A percentile compares a stretch with the other conserved stretches of the same genome.
phyloP scores from a whole-genome alignment of 306 rosid species.

The Pterocarpus santalinus region DNA sequence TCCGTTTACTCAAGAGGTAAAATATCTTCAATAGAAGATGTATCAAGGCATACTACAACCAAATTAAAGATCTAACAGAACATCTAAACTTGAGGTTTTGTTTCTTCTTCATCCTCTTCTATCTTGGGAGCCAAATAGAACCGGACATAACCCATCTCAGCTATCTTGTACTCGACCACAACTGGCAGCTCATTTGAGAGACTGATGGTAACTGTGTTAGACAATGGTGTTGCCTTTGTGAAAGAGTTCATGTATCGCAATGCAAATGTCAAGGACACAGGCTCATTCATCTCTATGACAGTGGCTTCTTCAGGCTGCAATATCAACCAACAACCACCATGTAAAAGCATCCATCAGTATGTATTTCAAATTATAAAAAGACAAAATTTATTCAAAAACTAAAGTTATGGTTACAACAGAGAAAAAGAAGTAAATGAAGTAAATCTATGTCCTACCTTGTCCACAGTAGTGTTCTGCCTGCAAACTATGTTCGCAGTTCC shows the following conservation, averaged over 20 bases:
- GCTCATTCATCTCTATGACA: slow-evolving; percentile 82
- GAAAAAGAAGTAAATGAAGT: neutral
- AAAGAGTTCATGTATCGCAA: slow-evolving; percentile 94
- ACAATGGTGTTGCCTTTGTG: slow-evolving; percentile 88
- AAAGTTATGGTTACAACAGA: neutral
- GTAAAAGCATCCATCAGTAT: neutral
- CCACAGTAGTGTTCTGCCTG: slow-evolving; percentile 90
- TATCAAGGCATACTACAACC: neutral
- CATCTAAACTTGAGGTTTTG: slow-evolving; percentile 47
- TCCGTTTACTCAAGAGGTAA: neutral
- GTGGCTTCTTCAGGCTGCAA: slow-evolving; percentile 73
- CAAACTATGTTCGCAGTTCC: slow-evolving; percentile 95
- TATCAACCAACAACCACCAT: neutral
- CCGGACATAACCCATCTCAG: slow-evolving; percentile 65
- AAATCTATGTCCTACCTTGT: slow-evolving; percentile 67
- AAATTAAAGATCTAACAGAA: slow-evolving; percentile 18
- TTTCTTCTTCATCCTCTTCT: slow-evolving; percentile 84
- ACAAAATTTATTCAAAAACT: neutral
- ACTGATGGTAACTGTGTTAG: slow-evolving; percentile 71
- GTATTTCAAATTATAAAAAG: neutral
- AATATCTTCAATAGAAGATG: neutral
- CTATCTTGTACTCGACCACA: slow-evolving; percentile 70
- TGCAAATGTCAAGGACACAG: slow-evolving; percentile 88
- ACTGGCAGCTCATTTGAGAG: slow-evolving; percentile 70
- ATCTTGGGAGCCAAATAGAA: slow-evolving; percentile 96